Evolutionary conservation across 768 basidiomycete genomes (phyloP).

Genomic region (Boletus rufocinnamomeus): DNA sequence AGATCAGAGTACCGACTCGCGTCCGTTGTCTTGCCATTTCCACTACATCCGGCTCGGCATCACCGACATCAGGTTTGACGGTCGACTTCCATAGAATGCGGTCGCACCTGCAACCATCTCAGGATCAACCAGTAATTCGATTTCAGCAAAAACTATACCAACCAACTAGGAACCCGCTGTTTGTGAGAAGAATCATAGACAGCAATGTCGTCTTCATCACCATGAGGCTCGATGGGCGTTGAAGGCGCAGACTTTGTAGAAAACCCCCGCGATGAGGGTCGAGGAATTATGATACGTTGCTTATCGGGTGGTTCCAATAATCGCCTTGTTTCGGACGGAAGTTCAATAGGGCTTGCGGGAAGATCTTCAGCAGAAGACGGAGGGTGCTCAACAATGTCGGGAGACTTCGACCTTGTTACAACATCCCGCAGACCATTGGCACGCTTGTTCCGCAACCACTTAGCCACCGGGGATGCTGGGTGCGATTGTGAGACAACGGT

Average conservation of each 20-base stretch:
- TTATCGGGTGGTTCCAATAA: slow-evolving; percentile 26
- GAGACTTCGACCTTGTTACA: slow-evolving; percentile 21
- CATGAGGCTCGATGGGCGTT: slow-evolving; percentile 39
- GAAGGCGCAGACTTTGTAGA: slow-evolving; percentile 33
- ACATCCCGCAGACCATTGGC: slow-evolving; percentile 15
- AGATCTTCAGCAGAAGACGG: slow-evolving; percentile 31
- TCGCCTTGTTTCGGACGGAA: slow-evolving; percentile 4
- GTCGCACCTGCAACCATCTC: slow-evolving; percentile 63
- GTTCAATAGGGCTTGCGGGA: slow-evolving; percentile 25
- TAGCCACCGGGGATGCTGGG: slow-evolving; percentile 28
- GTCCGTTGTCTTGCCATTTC: slow-evolving; percentile 40
- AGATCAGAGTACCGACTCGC: slow-evolving; percentile 55
- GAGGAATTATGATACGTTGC: slow-evolving; percentile 24
- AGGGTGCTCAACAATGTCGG: slow-evolving; percentile 29
- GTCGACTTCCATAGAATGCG: slow-evolving; percentile 83
- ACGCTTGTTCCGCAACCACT: slow-evolving; percentile 35
- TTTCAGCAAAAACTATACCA: slow-evolving; percentile 25
- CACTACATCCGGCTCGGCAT: slow-evolving; percentile 41
- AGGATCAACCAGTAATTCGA: slow-evolving; percentile 4
- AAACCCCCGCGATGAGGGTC: slow-evolving; percentile 31
- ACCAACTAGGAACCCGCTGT: slow-evolving; percentile 85
- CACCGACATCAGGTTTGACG: slow-evolving; percentile 47
- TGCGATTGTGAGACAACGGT: slow-evolving; percentile 31
- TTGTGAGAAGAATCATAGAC: slow-evolving; percentile 83
- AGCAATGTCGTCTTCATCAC: slow-evolving; percentile 50